Evolutionary conservation across 2,329 filamentous ascomycete genomes (phyloP).

Genomic region (Diaporthe helianthi): DNA sequence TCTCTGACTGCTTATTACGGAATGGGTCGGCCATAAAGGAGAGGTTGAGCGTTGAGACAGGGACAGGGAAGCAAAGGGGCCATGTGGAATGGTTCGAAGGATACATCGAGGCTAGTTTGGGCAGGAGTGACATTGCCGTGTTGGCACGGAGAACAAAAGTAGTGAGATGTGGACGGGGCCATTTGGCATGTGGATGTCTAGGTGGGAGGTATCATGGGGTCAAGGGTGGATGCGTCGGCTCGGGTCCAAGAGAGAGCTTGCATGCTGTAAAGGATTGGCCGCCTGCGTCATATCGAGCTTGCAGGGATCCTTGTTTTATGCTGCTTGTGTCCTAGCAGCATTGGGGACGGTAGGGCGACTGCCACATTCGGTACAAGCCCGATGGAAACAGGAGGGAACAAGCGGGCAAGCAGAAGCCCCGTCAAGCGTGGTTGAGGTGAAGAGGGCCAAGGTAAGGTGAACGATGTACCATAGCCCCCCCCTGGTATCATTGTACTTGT

Average conservation of each 20-base stretch:
- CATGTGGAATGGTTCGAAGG: slow-evolving; percentile 37
- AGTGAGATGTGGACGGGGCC: slow-evolving; percentile 43
- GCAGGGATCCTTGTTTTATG: slow-evolving; percentile 30
- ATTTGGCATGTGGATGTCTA: slow-evolving; percentile 43
- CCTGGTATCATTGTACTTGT: slow-evolving; percentile 22
- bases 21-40: slow-evolving; percentile 33
- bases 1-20: slow-evolving; percentile 35
- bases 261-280: slow-evolving; percentile 40
- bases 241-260: slow-evolving; percentile 42
- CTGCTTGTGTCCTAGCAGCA: slow-evolving; percentile 28
- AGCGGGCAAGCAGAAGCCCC: slow-evolving; percentile 31
- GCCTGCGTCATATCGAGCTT: slow-evolving; percentile 45
- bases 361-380: slow-evolving; percentile 28
- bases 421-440: slow-evolving; percentile 28
- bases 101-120: slow-evolving; percentile 41
- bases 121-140: slow-evolving; percentile 39
- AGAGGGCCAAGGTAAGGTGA: slow-evolving; percentile 25
- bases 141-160: slow-evolving; percentile 42
- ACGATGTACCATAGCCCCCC: slow-evolving; percentile 13
- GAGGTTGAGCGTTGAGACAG: slow-evolving; percentile 36
- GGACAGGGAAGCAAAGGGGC: slow-evolving; percentile 35
- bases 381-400: slow-evolving; percentile 25
- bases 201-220: slow-evolving; percentile 34
- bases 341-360: slow-evolving; percentile 26
- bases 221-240: slow-evolving; percentile 40